phyloP scores from a whole-genome alignment of 495 filamentous ascomycete genomes.

The Xylaria curta region DNA sequence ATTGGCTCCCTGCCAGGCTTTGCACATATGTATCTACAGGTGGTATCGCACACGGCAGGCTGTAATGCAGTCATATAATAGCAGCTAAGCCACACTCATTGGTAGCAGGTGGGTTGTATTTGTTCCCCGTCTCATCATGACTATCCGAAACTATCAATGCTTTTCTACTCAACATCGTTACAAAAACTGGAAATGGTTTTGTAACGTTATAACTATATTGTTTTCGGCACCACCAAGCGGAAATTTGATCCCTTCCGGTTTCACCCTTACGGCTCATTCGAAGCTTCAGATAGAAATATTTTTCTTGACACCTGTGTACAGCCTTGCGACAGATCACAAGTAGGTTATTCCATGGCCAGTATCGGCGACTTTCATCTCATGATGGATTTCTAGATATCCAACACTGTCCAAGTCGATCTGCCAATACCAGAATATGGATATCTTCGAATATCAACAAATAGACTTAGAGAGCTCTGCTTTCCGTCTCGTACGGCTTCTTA shows the following conservation, averaged over 20 bases:
- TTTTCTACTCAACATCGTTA: neutral
- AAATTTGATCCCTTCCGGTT: neutral
- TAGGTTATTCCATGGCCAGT: neutral
- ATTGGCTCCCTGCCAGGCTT: neutral
- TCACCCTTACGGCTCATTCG: neutral
- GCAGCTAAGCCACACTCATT: neutral
- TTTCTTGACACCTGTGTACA: neutral
- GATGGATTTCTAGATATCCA: neutral
- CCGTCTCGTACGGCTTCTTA: constrained; percentile 28
- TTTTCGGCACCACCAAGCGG: neutral
- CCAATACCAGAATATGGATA: neutral
- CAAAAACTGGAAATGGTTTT: neutral
- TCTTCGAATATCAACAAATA: constrained; percentile 7
- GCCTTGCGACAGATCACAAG: neutral
- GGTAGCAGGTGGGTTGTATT: no score
- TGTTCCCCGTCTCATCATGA: neutral
- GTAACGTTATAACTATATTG: neutral
- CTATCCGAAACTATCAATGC: neutral
- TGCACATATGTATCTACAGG: neutral
- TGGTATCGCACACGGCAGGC: neutral
- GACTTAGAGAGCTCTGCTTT: constrained; percentile 25
- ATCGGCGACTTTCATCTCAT: neutral
- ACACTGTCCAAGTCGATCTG: neutral
- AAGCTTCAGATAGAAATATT: neutral
- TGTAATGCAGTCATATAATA: neutral